Evolutionary conservation across 2,329 filamentous ascomycete genomes (phyloP).

Genomic region (Metarhizium anisopliae): DNA sequence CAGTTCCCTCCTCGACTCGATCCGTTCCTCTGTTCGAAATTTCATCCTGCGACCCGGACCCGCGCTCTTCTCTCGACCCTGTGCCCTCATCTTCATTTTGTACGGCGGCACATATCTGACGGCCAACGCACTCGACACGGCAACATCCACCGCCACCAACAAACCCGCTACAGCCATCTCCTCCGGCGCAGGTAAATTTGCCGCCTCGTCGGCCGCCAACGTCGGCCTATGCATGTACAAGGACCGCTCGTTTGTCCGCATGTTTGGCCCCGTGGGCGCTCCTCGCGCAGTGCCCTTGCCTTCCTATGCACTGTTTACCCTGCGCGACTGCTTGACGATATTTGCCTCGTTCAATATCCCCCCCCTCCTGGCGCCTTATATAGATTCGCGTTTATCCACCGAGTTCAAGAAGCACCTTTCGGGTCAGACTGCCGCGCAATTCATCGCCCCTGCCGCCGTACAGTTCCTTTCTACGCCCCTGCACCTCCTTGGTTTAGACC

Average conservation of each 20-base stretch:
- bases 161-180: constrained; percentile 55
- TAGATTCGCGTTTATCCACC: constrained; percentile 46
- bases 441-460: constrained; percentile 67
- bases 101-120: constrained; percentile 88
- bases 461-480: constrained; percentile 76
- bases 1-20: constrained; percentile 47
- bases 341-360: constrained; percentile 91
- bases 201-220: constrained; percentile 72
- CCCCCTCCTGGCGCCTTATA: constrained; percentile 60
- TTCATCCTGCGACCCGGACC: constrained; percentile 52
- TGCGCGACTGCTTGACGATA: constrained; percentile 80
- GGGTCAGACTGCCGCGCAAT: constrained; percentile 64
- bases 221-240: constrained; percentile 83
- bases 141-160: constrained; percentile 53
- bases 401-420: constrained; percentile 35
- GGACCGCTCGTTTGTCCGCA: constrained; percentile 72
- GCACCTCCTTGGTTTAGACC: constrained; percentile 74
- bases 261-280: constrained; percentile 59
- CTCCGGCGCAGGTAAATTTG: constrained; percentile 70
- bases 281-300: constrained; percentile 54
- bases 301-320: constrained; percentile 69
- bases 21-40: constrained; percentile 47
- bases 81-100: constrained; percentile 60
- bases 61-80: constrained; percentile 56
- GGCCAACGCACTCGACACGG: constrained; percentile 80